phyloP scores from a whole-genome alignment of 305 asterid genomes.

The Withania somnifera region DNA sequence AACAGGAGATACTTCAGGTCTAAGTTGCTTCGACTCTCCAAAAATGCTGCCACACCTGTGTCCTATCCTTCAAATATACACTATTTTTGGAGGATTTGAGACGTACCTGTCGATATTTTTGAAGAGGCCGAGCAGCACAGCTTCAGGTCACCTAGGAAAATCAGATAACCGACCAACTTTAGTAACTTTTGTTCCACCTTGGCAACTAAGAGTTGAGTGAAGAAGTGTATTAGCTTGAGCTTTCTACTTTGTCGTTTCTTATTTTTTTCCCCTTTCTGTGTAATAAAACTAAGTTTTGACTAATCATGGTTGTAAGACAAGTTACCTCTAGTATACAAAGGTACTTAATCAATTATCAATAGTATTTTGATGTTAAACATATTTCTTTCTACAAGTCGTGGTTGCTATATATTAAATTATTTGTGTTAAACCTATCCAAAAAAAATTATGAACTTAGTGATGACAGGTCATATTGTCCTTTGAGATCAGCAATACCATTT shows the following conservation, averaged over 20 bases:
- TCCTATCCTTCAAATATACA: too few species aligned
- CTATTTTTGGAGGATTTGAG: too few species aligned
- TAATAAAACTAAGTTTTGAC: not conserved
- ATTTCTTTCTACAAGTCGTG: not conserved
- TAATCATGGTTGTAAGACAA: not conserved
- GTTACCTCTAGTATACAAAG: not conserved
- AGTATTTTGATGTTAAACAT: not conserved
- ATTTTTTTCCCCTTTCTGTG: not conserved
- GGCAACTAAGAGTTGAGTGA: not conserved
- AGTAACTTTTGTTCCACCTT: not conserved
- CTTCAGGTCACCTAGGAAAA: not conserved
- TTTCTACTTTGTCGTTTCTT: not conserved
- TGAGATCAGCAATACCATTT: not conserved
- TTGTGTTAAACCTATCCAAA: not conserved
- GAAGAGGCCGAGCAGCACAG: too few species aligned
- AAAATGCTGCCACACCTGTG: too few species aligned
- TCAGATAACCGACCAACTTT: not conserved
- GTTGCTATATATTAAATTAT: not conserved
- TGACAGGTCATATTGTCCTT: not conserved
- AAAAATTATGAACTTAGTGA: not conserved
- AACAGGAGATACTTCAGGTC: not conserved
- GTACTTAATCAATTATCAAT: not conserved
- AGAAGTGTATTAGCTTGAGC: not conserved
- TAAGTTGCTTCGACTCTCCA: too few species aligned
- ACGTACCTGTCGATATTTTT: too few species aligned